phyloP scores from a whole-genome alignment of 306 rosid genomes.

The Psophocarpus tetragonolobus region DNA sequence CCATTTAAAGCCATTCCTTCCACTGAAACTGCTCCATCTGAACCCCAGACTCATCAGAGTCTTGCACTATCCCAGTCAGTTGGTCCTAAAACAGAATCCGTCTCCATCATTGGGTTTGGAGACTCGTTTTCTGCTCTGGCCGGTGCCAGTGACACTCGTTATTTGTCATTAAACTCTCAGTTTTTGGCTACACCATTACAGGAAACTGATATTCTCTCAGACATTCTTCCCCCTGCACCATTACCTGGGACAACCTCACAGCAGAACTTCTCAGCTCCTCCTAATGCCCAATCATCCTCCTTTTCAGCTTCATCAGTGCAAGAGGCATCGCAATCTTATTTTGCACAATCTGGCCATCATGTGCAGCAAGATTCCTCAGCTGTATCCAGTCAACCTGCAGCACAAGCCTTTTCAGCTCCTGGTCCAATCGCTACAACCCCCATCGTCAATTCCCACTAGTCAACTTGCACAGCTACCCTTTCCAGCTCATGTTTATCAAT shows the following conservation, averaged over 20 bases:
- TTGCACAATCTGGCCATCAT: constrained; percentile 20
- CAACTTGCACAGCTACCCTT: constrained; percentile 34
- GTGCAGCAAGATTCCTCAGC: constrained; percentile 22
- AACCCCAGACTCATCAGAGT: constrained; percentile 44
- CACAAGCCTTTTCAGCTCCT: constrained; percentile 33
- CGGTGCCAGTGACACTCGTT: constrained; percentile 37
- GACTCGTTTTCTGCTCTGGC: constrained; percentile 58
- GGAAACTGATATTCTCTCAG: constrained; percentile 72
- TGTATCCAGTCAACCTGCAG: constrained; percentile 1
- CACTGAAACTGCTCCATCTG: constrained; percentile 41
- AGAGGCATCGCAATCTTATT: constrained; percentile 13
- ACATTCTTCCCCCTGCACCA: constrained; percentile 74
- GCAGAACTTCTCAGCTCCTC: constrained; percentile 40
- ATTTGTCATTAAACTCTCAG: constrained; percentile 43
- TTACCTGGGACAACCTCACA: constrained; percentile 48
- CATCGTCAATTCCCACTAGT: not conserved
- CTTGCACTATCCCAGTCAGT: constrained; percentile 37
- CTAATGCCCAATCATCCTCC: constrained; percentile 43
- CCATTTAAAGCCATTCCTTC: constrained; percentile 77
- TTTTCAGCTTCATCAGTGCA: constrained; percentile 30
- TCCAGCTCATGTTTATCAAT: constrained; percentile 41
- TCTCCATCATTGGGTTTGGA: constrained; percentile 51
- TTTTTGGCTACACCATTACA: constrained; percentile 47
- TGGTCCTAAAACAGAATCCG: constrained; percentile 37
- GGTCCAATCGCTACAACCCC: constrained; percentile 38